Base-by-base conservation (phyloP, 2,329 filamentous ascomycete species). In the Daldinia eschscholtzii region DNA sequence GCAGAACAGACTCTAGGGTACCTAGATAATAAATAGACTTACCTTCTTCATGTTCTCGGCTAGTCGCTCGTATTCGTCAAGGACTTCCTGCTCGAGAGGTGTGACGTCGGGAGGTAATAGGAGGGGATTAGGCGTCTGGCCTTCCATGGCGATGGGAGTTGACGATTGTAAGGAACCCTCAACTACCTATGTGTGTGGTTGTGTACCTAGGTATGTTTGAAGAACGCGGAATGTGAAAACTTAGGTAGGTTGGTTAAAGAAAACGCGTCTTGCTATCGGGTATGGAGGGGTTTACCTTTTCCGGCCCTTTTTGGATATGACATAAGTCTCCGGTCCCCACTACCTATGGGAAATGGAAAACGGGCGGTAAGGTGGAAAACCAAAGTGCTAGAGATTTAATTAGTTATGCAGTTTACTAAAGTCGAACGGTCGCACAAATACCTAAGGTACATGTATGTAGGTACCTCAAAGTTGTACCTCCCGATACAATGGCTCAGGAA, bases 11-110 rank as follows among this genome's bases (percentile, higher is more conserved):
- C 9, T n/a, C n/a, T n/a, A n/a, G 9, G 30, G 9, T 33, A 33
- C 7, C 5, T 35, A 35, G 33, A 9, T 35, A 35, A 6, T 1
- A 2, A 1, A 23, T 10, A 10, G 20, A 39, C 81, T 66, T 81
- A 95, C 96, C 83, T 92, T 92, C 77, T 97, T 97, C 86, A 99
- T 91, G 78, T 98, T 99, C 74, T 92, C 91, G 0, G 95, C 88
- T 35, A 99, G 83, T 13, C 91, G 87, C 73, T 95, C 90, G 78
- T 99, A 99, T 81, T 99, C 96, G 70, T 98, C 94, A 0, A 99
- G 85, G 0, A 99, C 92, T 78, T 98, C 93, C 80, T 97, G 94
- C 83, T 99, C 94, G 6, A 97, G 87, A 4, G 93, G 91, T 0
- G 91, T 87, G 69, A 97, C 84, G 75, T 91, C 88, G 23, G 86